These are phyloP conservation scores for Adiantum capillusveneris DNA, from an alignment of 75 land plant species.

Conservation along the genomic window DNA sequence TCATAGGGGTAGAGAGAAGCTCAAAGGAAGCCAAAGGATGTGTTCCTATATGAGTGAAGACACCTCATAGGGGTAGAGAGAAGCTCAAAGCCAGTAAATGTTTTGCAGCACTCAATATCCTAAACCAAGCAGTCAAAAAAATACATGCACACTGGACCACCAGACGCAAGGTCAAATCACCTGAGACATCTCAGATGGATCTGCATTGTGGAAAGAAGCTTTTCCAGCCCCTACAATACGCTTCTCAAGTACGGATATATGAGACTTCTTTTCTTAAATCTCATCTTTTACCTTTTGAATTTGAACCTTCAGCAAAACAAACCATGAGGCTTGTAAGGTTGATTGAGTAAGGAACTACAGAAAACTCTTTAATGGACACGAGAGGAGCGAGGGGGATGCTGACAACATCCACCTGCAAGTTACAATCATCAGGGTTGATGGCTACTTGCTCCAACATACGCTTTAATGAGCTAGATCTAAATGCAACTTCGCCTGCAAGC, in stretches of 20 bases:
- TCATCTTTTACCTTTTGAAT: slow-evolving; percentile 74
- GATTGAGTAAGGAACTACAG: not conserved
- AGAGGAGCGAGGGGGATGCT: too few relatives aligned
- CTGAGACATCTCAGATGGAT: slow-evolving; percentile 79
- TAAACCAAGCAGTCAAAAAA: too few relatives aligned
- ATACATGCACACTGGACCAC: too few relatives aligned
- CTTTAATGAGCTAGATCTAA: slow-evolving; percentile 74
- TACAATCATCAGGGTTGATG: slow-evolving; percentile 62
- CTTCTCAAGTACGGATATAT: slow-evolving; percentile 70
- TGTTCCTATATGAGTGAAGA: too few relatives aligned
- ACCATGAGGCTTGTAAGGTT: not conserved
- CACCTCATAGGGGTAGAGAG: too few relatives aligned
- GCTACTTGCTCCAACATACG: slow-evolving; percentile 75
- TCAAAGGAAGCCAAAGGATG: too few relatives aligned
- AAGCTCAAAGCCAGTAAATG: too few relatives aligned
- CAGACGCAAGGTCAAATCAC: too few relatives aligned
- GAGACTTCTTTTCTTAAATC: slow-evolving; percentile 68
- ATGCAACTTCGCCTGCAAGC: slow-evolving; percentile 95
- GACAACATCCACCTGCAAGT: slow-evolving; percentile 52
- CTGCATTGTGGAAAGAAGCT: slow-evolving; percentile 49
- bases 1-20: too few relatives aligned
- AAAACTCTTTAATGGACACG: slow-evolving; percentile 11
- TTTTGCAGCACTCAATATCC: too few relatives aligned
- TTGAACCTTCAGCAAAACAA: slow-evolving; percentile 32
- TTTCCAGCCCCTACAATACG: slow-evolving; percentile 53